A percentile compares a stretch with the other conserved stretches of the same genome.
phyloP scores from a whole-genome alignment of 2,329 filamentous ascomycete genomes.

The Fusarium humuli region DNA sequence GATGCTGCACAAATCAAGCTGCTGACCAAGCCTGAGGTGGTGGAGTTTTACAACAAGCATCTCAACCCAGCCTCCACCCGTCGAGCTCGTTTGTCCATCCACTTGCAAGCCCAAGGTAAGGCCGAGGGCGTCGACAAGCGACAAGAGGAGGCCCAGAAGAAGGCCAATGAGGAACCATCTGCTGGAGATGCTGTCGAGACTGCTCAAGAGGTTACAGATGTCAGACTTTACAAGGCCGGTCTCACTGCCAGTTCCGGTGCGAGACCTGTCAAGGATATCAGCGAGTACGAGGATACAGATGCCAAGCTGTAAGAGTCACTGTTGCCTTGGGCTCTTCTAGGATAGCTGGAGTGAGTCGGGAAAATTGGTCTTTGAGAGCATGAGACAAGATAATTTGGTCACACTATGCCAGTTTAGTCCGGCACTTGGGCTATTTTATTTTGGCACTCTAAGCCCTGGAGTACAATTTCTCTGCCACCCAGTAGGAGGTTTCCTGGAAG shows the following conservation, averaged over 20 bases:
- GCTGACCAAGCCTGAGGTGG: conserved; percentile 82
- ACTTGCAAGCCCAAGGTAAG: conserved; percentile 79
- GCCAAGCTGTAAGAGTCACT: conserved; percentile 72
- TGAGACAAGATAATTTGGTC: not conserved
- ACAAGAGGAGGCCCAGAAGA: conserved; percentile 59
- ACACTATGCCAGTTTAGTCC: not conserved
- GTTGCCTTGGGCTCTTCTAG: conserved; percentile 1
- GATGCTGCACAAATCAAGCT: conserved; percentile 81
- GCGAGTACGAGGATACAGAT: conserved; percentile 86
- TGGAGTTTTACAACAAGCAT: conserved; percentile 80
- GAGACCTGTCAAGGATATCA: conserved; percentile 77
- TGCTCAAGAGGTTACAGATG: conserved; percentile 77
- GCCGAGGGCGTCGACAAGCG: conserved; percentile 59
- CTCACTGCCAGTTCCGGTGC: conserved; percentile 80
- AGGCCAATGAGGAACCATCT: conserved; percentile 49
- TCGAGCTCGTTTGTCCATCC: conserved; percentile 86
- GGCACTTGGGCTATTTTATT: not conserved
- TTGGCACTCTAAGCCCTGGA: not conserved
- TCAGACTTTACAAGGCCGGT: conserved; percentile 82
- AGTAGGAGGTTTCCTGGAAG: not conserved
- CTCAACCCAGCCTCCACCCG: conserved; percentile 78
- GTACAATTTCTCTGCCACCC: not conserved
- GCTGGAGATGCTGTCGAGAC: conserved; percentile 51
- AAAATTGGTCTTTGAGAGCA: not conserved
- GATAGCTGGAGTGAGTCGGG: conserved; percentile 2